Evolutionary conservation across 495 filamentous ascomycete genomes (phyloP).

Genomic region (Penicillium paradoxum): DNA sequence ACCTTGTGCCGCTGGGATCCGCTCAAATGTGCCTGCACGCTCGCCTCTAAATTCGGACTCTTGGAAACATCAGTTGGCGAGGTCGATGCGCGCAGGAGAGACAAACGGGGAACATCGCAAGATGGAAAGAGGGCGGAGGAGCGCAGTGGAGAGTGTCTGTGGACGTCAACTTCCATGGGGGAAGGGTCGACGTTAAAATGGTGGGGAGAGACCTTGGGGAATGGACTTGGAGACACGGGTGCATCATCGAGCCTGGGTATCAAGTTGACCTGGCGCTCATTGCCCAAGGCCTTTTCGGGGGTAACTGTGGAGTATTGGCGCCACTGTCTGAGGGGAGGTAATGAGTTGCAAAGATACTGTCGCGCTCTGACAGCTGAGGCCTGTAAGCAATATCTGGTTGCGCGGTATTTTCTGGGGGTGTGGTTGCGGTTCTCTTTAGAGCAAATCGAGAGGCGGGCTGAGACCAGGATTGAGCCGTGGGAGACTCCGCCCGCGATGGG

Average conservation of each 20-base stretch:
- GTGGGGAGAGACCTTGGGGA: slow-evolving; percentile 36
- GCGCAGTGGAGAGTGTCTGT: slow-evolving; percentile 34
- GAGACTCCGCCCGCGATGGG: slow-evolving; percentile 40
- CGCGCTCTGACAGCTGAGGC: slow-evolving; percentile 56
- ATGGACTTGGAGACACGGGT: slow-evolving; percentile 30
- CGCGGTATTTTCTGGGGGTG: slow-evolving; percentile 25
- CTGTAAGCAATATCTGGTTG: slow-evolving; percentile 27
- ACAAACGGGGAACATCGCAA: slow-evolving; percentile 22
- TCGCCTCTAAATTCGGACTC: slow-evolving; percentile 15
- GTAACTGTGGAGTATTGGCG: slow-evolving; percentile 46
- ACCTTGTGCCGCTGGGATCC: slow-evolving; percentile 10
- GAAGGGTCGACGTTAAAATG: slow-evolving; percentile 30
- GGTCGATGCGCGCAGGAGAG: slow-evolving; percentile 28
- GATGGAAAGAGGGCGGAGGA: slow-evolving; percentile 30
- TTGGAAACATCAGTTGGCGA: slow-evolving; percentile 25
- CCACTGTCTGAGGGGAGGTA: slow-evolving; percentile 49
- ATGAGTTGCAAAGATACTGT: slow-evolving; percentile 61
- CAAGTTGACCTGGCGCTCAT: slow-evolving; percentile 28
- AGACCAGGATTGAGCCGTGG: slow-evolving; percentile 36
- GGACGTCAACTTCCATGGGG: slow-evolving; percentile 45
- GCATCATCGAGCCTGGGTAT: slow-evolving; percentile 32
- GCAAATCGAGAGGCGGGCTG: slow-evolving; percentile 26
- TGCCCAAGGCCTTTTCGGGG: slow-evolving; percentile 29
- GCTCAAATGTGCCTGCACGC: slow-evolving; percentile 6
- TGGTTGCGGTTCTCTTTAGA: slow-evolving; percentile 37